Base-by-base conservation (phyloP, 129 eudicot species). In the Tagetes patula region DNA sequence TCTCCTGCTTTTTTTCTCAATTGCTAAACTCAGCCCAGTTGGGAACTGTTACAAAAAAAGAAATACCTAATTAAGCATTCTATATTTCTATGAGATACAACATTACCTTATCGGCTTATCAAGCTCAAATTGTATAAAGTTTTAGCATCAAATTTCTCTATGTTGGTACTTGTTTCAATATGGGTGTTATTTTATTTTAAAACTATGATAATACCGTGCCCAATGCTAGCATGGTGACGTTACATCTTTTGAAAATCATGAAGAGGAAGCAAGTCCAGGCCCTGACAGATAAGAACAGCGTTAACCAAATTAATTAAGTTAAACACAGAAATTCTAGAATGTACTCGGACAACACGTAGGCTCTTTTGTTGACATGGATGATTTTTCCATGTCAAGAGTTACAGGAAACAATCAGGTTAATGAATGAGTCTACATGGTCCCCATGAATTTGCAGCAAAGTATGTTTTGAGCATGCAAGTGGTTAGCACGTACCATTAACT, bases 1-100 rank as follows among this genome's bases (percentile, higher is more conserved):
- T 69, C 99, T 85, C 74, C 99, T 82, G 76, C 97, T 95, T 81
- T 95, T 95, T 81, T 95, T 95, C 84, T 95, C 99, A 46, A 95
- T 90, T 64, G 99, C 97, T 75, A 95, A 84, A 8, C 91, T 95
- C 10, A 95, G 70, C 71, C 99, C 99, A 12, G 99, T 86, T 14
- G 99, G 99, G 66, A 95, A 88, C 99, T 95, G 91, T 61, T 61
- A 0, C 55, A n/a, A 31, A 53, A 8, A 37, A 54, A 52, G 40
- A 46, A 10, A 20, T 20, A 20, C 27, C 27, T 20, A 20, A 20
- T 20, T 20, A 20, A 20, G 27, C 27, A 20, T 20, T 20, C 27
- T 20, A 20, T 20, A 20, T 20, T 20, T 20, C 27, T 20, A 20
- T 20, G 27, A 20, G 27, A 20, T 20, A 20, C 27, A 20, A 20